Evolutionary conservation across 2,329 filamentous ascomycete species (phyloP), one percentile per base, ranked within the genome.

Genomic region (Pyrenophora teres): DNA sequence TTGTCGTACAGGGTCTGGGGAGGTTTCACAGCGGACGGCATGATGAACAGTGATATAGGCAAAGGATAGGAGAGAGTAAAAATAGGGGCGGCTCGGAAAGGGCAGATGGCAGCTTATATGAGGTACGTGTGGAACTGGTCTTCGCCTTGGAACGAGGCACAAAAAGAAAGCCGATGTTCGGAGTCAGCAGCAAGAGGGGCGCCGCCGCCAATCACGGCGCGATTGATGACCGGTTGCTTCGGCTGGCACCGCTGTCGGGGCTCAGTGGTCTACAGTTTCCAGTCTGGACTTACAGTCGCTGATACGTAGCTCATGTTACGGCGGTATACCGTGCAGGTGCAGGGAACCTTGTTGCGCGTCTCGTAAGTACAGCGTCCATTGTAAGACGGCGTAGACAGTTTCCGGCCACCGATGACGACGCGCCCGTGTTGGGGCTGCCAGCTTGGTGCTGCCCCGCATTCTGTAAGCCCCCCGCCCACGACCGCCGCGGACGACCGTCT

Each of bases 1-100:
- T 97, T 97, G 83, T 97, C 93, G 79, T 97, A 97, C 71, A 97
- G 83, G 66, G 92, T 96, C 77, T 87, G 87, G 48, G 90, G 90
- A 60, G 81, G 83, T 74, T 81, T 80, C 64, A 88, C 86, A 65
- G 84, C 84, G 71, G 81, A 83, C 72, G 91, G 91, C 91, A 96
- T 95, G 67, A 74, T 85, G 30, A 25, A 15, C 31, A 46, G 30
- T 32, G 46, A 19, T 36, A 19, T 45, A 31, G 23, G 35, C 25
- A 36, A 9, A 42, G 35, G 19, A 49, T 18, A 32, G 32, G 25
- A 15, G 15, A 13, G 37, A 31, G 48, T 45, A 39, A 47, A 44
- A 50, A n/a, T 45, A 23, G 36, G 42, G 25, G 31, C 37, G n/a
- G 12, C n/a, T 52, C 42, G 25, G 48, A 47, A 40, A 53, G 47